Conservation (phyloP, 352 stramenopile species). For the Labyrinthula sp. region DNA sequence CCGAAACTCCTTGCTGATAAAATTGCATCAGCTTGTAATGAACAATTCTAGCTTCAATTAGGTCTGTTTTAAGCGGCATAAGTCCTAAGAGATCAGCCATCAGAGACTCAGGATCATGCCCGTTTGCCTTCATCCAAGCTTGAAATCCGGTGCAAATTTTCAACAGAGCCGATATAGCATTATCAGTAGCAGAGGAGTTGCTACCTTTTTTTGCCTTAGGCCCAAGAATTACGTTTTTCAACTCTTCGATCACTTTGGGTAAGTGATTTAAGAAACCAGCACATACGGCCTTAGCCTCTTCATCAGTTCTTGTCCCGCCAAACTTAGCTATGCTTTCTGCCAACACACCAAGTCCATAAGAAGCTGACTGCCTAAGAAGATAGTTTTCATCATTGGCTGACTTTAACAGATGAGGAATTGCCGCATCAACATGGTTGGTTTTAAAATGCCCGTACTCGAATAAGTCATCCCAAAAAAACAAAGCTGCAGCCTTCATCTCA, state of each 20-base stretch:
- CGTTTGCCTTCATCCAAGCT: too few relatives aligned
- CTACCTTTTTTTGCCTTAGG: conserved; percentile 5
- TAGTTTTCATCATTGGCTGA: conserved; percentile 6
- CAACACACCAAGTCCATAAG: conserved; percentile 21
- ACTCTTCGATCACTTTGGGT: conserved; percentile 19
- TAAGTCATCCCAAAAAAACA: conserved; percentile 24
- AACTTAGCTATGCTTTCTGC: too few relatives aligned
- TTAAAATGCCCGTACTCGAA: conserved; percentile 14
- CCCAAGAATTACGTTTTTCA: conserved; percentile 4
- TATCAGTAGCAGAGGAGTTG: conserved; percentile 14
- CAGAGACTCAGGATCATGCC: conserved; percentile 1
- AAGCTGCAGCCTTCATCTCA: conserved; percentile 9
- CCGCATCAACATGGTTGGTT: conserved; percentile 5
- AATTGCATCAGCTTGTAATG: conserved; percentile 23
- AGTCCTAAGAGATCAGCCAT: conserved; percentile 11
- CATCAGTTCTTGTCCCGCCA: conserved; percentile 3
- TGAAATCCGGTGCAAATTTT: conserved; percentile 25
- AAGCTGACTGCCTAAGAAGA: conserved; percentile 5
- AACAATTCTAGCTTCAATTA: conserved; percentile 16
- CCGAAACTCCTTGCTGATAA: too few relatives aligned
- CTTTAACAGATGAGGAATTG: conserved; percentile 14
- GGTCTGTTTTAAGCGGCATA: conserved; percentile 9
- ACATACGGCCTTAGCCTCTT: too few relatives aligned
- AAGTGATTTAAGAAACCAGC: too few relatives aligned
- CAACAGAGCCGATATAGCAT: conserved; percentile 20